Evolutionary conservation across 2,329 filamentous ascomycete genomes (phyloP), one percentile per base, ranked within the genome.

Genomic region (Aspergillus luchuensis): DNA sequence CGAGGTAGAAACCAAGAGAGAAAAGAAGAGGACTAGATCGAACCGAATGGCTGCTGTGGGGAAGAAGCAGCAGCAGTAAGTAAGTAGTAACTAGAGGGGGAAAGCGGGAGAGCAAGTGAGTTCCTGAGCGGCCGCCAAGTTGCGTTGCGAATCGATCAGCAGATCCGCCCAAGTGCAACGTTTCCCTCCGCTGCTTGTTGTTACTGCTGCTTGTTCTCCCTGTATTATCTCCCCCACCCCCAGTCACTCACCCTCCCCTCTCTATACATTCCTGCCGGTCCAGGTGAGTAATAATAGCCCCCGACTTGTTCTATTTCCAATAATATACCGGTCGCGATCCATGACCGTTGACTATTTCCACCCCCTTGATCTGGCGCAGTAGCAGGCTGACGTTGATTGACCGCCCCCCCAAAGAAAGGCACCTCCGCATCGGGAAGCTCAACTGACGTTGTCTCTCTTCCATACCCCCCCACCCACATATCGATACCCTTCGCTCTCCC

Each of bases 381-480:
- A 57, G 45, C 43, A 62, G 58, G 63, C 66, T 67, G 53, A 68
- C 60, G 49, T 51, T 57, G 48, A 55, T 60, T 52, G 48, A 56
- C 58, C 54, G 63, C 60, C 57, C 59, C 57, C 60, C 61, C 60
- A 59, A 53, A 19, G 51, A 45, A 45, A 57, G 50, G 23, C 62
- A 58, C 57, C 62, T 60, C 66, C 63, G 60, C 66, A 65, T 63
- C 62, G 62, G 61, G 59, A 64, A 66, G 60, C 65, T 57, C 56
- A 60, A 65, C 56, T 45, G 56, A 57, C 60, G 43, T 58, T 60
- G 58, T 56, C 63, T 57, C 62, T 63, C 52, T 59, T 28, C 57
- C 15, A 13, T 13, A 36, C 47, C 51, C 56, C 61, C 25, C 19
- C 19, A 21, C 17, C 17, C 47, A 41, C 23, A 47, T 33, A 30